Conservation (phyloP, 2,329 filamentous ascomycete species). For the Macrophomina pseudophaseolina region DNA sequence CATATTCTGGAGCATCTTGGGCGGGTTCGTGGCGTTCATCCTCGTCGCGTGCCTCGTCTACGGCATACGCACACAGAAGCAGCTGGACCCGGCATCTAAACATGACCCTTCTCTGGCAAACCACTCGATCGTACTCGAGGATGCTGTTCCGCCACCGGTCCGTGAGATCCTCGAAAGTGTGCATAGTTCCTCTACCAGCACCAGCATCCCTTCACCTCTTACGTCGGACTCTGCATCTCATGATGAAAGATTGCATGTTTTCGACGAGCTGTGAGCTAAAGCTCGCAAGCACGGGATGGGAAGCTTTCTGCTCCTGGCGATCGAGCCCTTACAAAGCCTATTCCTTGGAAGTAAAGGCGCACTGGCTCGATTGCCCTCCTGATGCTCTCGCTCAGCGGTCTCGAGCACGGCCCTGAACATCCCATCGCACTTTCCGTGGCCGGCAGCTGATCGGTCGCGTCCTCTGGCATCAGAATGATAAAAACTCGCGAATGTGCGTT, state of each 20-base stretch:
- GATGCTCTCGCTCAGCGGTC: too few relatives aligned
- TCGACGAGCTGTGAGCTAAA: conserved; percentile 32
- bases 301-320: too few relatives aligned
- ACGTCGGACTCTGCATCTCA: conserved; percentile 15
- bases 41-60: conserved; percentile 52
- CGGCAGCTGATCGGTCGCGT: too few relatives aligned
- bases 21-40: conserved; percentile 52
- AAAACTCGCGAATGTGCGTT: too few relatives aligned
- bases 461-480: too few relatives aligned
- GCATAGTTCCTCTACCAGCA: conserved; percentile 13
- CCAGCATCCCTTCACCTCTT: conserved; percentile 1
- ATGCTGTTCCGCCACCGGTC: conserved; percentile 38
- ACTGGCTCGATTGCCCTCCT: too few relatives aligned
- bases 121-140: conserved; percentile 31
- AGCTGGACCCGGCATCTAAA: conserved; percentile 13
- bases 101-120: conserved; percentile 30
- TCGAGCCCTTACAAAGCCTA: too few relatives aligned
- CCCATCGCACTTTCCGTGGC: too few relatives aligned
- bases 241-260: conserved; percentile 29
- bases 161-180: conserved; percentile 39
- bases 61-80: conserved; percentile 35
- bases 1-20: conserved; percentile 65
- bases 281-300: too few relatives aligned
- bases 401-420: too few relatives aligned
- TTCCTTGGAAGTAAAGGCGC: too few relatives aligned